Percentiles rank a stretch among this genome's conserved stretches.
Evolutionary conservation across 257 asterid species (phyloP).

Genomic region (Verbascum thapsus): DNA sequence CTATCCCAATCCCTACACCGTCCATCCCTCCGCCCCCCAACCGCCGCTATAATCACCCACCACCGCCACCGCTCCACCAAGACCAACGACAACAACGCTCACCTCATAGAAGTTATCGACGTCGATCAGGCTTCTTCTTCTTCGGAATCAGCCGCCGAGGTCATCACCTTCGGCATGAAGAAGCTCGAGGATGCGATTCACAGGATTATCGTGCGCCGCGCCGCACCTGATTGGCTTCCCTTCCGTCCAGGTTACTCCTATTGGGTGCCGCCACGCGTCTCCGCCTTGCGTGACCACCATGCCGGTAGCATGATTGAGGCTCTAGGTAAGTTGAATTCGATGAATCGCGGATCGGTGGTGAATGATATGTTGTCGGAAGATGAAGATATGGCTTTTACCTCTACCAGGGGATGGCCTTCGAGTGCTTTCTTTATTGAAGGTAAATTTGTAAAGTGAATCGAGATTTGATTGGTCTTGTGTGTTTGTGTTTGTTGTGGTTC

Average conservation of each 20-base stretch:
- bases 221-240: conserved; percentile 68
- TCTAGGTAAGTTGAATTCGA: conserved; percentile 37
- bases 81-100: conserved; percentile 39
- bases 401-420: conserved; percentile 57
- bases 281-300: conserved; percentile 28
- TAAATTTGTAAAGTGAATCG: conserved; percentile 16
- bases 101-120: conserved; percentile 44
- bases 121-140: conserved; percentile 45
- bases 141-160: conserved; percentile 42
- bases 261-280: conserved; percentile 53
- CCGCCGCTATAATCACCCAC: conserved; percentile 40
- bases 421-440: conserved; percentile 45
- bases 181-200: conserved; percentile 62
- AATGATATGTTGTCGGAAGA: conserved; percentile 41
- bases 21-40: conserved; percentile 32
- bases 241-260: conserved; percentile 56
- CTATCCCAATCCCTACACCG: conserved; percentile 40
- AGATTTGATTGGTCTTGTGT: not conserved
- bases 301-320: conserved; percentile 40
- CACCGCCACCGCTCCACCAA: conserved; percentile 59
- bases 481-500: no score
- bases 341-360: not conserved
- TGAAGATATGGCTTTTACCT: conserved; percentile 36
- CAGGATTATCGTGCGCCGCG: conserved; percentile 51
- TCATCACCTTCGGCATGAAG: conserved; percentile 44